These are phyloP conservation scores for Saksenaea vasiformis DNA, from an alignment of 371 early-diverging fungal species.

Conservation along the genomic window DNA sequence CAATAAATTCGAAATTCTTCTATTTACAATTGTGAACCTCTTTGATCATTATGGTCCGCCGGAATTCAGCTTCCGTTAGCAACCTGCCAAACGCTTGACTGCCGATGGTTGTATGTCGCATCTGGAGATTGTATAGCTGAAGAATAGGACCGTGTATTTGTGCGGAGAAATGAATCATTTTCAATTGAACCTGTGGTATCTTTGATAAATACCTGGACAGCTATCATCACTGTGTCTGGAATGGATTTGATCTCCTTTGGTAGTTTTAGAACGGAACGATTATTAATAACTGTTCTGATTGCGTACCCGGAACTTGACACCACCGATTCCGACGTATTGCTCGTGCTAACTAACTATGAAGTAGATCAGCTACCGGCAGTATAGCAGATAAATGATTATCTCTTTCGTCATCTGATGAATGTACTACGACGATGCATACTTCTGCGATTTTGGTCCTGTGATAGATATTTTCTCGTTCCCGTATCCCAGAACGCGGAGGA, in stretches of 20 bases:
- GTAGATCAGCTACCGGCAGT: background rate
- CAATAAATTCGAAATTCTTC: too few relatives aligned
- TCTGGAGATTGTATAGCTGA: background rate
- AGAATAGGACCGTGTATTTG: background rate
- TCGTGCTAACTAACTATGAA: background rate
- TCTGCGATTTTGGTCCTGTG: too few relatives aligned
- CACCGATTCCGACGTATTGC: background rate
- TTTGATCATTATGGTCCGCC: too few relatives aligned
- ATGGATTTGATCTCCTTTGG: background rate
- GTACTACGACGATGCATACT: too few relatives aligned
- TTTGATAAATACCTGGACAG: background rate
- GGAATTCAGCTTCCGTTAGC: background rate
- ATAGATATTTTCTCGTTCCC: too few relatives aligned
- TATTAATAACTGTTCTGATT: background rate
- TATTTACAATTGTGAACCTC: too few relatives aligned
- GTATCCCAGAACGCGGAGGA: too few relatives aligned
- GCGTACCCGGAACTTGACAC: background rate
- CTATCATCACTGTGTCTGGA: background rate
- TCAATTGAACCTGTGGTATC: background rate
- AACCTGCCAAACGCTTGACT: background rate
- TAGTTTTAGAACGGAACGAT: background rate
- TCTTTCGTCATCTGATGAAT: too few relatives aligned
- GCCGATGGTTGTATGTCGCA: background rate
- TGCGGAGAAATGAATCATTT: background rate
- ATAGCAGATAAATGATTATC: background rate